A percentile compares a stretch with the other conserved stretches of the same genome.
Evolutionary conservation across 306 rosid species (phyloP).

Genomic region (Ormosia emarginata): DNA sequence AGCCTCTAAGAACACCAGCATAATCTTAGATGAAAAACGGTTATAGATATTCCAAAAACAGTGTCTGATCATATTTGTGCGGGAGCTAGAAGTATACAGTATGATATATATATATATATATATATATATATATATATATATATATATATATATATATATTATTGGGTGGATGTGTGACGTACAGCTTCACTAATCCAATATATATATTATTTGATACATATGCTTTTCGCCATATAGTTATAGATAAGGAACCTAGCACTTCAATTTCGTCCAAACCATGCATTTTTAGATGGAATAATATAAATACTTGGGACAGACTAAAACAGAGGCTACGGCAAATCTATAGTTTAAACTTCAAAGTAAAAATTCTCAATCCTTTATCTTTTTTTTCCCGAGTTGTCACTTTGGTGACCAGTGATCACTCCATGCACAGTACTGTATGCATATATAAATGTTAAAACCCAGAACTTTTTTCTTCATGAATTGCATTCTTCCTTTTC

Average conservation of each 20-base stretch:
- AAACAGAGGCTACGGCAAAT: background rate
- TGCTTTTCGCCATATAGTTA: background rate
- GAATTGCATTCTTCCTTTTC: too few relatives aligned
- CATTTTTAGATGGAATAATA: background rate
- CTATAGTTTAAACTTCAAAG: background rate
- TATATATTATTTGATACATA: background rate
- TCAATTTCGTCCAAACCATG: background rate
- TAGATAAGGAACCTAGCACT: slow-evolving; percentile 23
- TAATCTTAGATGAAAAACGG: background rate
- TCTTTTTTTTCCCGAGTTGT: background rate
- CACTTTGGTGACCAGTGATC: background rate
- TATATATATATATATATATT: too few relatives aligned
- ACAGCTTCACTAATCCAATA: background rate
- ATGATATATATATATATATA: background rate
- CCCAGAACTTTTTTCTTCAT: too few relatives aligned
- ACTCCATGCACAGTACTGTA: too few relatives aligned
- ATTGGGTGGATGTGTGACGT: slow-evolving; percentile 42
- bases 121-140: too few relatives aligned
- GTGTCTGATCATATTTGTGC: background rate
- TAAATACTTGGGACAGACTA: background rate
- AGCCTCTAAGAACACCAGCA: background rate
- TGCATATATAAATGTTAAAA: too few relatives aligned
- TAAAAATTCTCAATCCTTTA: background rate
- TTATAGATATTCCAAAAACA: background rate
- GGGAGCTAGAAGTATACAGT: background rate